Conservation (phyloP, 2,329 filamentous ascomycete genomes). For the Neospermospora avenae region DNA sequence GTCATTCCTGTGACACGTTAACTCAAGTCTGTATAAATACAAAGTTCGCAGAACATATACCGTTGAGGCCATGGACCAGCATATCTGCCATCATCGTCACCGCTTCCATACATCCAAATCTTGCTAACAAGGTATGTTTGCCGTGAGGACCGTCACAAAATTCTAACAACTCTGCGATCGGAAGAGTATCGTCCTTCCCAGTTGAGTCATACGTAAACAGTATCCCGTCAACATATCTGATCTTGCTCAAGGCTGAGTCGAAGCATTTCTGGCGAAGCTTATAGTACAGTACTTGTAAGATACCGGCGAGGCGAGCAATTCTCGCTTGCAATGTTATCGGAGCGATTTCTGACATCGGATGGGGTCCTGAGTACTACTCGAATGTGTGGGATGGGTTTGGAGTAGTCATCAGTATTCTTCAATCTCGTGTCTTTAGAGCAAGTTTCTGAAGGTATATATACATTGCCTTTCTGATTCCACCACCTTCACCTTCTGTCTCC, state of each 20-base stretch:
- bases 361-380: neutral
- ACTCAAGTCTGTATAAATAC: neutral
- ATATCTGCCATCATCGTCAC: conserved; percentile 5
- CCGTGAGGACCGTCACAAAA: neutral
- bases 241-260: neutral
- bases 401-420: neutral
- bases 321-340: neutral
- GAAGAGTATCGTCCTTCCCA: neutral
- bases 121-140: neutral
- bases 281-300: neutral
- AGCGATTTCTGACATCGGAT: neutral
- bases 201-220: neutral
- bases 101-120: neutral
- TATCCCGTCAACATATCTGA: neutral
- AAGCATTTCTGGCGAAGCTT: neutral
- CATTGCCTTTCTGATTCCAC: too few relatives aligned
- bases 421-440: too few relatives aligned
- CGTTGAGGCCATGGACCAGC: neutral
- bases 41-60: neutral
- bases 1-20: neutral
- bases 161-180: neutral
- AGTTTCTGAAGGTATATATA: too few relatives aligned
- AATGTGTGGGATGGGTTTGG: neutral
- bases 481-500: too few relatives aligned
- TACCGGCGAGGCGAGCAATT: neutral